Conservation (phyloP, 805 yeast species). For the Suhomyces sp. region DNA sequence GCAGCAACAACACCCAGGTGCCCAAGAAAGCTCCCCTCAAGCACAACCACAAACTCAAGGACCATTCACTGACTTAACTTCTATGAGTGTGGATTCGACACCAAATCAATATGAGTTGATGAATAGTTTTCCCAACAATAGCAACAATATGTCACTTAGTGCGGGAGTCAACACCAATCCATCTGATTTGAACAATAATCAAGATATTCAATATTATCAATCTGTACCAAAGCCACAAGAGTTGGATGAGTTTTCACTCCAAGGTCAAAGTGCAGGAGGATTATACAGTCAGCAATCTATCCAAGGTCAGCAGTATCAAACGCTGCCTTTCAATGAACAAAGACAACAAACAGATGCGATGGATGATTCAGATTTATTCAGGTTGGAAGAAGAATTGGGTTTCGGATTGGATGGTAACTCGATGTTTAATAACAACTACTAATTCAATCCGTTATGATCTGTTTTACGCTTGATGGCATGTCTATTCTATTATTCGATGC, state of each 20-base stretch:
- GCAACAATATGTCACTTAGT: constrained; percentile 5
- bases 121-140: constrained; percentile 11
- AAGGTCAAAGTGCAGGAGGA: constrained; percentile 12
- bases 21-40: no score
- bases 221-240: constrained; percentile 46
- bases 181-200: constrained; percentile 16
- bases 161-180: constrained; percentile 21
- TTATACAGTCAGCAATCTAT: constrained; percentile 4
- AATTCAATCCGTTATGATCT: neutral
- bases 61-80: constrained; percentile 3
- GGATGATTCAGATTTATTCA: constrained; percentile 29
- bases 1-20: constrained; percentile 7
- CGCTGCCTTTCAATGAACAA: constrained; percentile 9
- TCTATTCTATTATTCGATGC: neutral
- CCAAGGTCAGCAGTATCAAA: constrained; percentile 6
- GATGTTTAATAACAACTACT: constrained; percentile 13
- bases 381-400: constrained; percentile 45
- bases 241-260: constrained; percentile 37
- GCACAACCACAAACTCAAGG: constrained; percentile 5
- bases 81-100: constrained; percentile 6
- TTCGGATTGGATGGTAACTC: constrained; percentile 44
- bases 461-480: neutral
- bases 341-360: constrained; percentile 6
- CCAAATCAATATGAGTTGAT: constrained; percentile 13
- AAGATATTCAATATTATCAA: constrained; percentile 31